Base-by-base conservation (phyloP, 1,139 yeast species). In the Kodamaea sp. region DNA sequence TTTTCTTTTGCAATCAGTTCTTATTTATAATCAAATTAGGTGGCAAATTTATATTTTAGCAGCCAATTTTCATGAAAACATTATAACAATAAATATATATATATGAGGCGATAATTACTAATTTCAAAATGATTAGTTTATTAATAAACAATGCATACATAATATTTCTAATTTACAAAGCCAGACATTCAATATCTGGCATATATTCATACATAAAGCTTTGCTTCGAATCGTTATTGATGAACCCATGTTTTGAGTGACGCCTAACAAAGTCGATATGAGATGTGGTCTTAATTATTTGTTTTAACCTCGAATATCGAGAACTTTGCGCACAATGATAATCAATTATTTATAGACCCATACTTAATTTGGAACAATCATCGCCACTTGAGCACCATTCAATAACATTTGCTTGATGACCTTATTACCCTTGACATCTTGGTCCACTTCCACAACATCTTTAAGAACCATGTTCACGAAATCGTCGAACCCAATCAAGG, bases 401-500 rank as follows among this genome's bases (percentile, higher is more conserved):
- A 92, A 70, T 41, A 92, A 73, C 74, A 92, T 83, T 60, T 80
- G 81, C 57, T 77, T 74, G 50, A 77, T 75, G 39, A 65, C 65
- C 42, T 60, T 68, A 40, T 63, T 66, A 20, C 68, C 68, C 8
- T 58, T 65, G 11, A 65, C 71, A 40, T 54, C 59, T 39, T 36
- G 43, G 23, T 67, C 72, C 26, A 52, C 52, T 60, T 89, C 97
- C 7, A 76, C 75, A 27, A 86, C 97, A 52, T 88, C 82, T 54
- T 84, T 85, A 45, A 90, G 73, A 8, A 92, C 96, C 70, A 90
- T 83, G 62, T 92, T 92, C 45, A 92, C 97, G 54, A 83, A 90
- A 61, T 92, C 97, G 60, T 92, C 98, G 60, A 92, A 90, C 1
- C 97, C 98, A 24, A 84, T 78, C 38, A 92, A 70, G 7, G 82